A percentile compares a stretch with the other conserved stretches of the same genome.
Conservation (phyloP, 2,329 filamentous ascomycete genomes). For the Chalaropsis ovoidea region DNA sequence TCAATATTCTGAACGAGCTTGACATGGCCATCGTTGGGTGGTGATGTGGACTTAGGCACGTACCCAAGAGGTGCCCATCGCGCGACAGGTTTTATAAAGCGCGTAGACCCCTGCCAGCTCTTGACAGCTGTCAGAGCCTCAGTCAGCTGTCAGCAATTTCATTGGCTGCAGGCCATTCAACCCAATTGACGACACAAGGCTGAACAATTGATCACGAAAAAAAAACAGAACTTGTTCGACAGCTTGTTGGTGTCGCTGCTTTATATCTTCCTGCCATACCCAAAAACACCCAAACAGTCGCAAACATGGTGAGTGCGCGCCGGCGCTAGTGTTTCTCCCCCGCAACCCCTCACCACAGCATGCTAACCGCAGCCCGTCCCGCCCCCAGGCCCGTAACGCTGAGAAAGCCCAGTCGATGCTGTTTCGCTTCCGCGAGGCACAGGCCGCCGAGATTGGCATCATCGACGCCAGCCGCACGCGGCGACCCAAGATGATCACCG, state of each 20-base stretch:
- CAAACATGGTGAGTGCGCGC: conserved; percentile 16
- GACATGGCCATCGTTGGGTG: not conserved
- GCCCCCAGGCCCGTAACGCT: conserved; percentile 78
- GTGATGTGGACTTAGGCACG: not conserved
- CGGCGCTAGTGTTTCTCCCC: not conserved
- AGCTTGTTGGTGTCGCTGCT: not conserved
- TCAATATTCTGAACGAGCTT: not conserved
- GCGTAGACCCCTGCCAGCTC: not conserved
- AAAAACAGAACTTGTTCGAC: not conserved
- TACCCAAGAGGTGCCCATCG: not conserved
- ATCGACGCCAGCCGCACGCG: conserved; percentile 84
- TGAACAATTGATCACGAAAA: not conserved
- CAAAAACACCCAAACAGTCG: not conserved
- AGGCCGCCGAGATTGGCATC: conserved; percentile 91
- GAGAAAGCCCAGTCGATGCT: conserved; percentile 99
- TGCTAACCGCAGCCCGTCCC: not conserved
- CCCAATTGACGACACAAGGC: conserved; percentile 7
- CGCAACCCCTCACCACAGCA: not conserved
- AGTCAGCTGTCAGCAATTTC: not conserved
- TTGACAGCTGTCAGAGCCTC: not conserved
- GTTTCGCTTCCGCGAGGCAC: conserved; percentile 96
- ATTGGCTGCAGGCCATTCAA: not conserved
- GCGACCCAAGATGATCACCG: conserved; percentile 82
- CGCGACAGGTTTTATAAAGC: not conserved
- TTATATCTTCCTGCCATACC: not conserved